These are phyloP conservation scores for Aristolochia californica DNA, from an alignment of 164 flowering plant species.

Conservation along the genomic window DNA sequence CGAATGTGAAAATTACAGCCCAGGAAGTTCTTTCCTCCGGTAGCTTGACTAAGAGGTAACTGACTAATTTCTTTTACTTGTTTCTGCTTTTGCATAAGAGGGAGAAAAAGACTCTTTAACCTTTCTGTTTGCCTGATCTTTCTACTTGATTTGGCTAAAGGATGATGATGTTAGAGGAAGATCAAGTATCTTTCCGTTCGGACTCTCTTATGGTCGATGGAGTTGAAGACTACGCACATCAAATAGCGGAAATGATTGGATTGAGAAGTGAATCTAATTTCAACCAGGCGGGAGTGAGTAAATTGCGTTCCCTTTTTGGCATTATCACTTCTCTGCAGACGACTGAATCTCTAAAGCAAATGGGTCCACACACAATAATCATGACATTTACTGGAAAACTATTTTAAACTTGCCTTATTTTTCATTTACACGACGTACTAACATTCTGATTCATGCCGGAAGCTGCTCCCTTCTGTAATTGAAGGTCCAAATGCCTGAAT, in stretches of 20 bases:
- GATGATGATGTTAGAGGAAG: constrained; percentile 98
- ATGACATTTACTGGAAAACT: background rate
- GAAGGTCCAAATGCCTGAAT: too few relatives aligned
- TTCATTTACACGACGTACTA: too few relatives aligned
- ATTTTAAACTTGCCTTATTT: too few relatives aligned
- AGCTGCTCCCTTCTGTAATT: too few relatives aligned
- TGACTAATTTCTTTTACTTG: background rate
- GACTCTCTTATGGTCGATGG: constrained; percentile 71
- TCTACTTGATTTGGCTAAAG: constrained; percentile 24
- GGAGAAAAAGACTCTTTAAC: background rate
- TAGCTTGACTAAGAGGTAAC: constrained; percentile 87
- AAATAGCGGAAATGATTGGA: constrained; percentile 98
- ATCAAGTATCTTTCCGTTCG: constrained; percentile 87
- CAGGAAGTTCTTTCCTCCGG: constrained; percentile 96
- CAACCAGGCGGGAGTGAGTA: constrained; percentile 78
- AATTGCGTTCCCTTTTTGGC: background rate
- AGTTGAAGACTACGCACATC: constrained; percentile 93
- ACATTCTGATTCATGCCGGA: too few relatives aligned
- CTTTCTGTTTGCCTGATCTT: constrained; percentile 2
- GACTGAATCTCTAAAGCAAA: background rate
- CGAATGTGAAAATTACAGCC: constrained; percentile 85
- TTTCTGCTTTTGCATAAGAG: background rate
- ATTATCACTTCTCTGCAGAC: too few relatives aligned
- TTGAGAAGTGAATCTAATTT: constrained; percentile 73
- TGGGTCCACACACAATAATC: background rate